Percentiles rank a stretch among this genome's conserved stretches.
Evolutionary conservation across 139 green algal species (phyloP).

Genomic region (Micractinium sp.): DNA sequence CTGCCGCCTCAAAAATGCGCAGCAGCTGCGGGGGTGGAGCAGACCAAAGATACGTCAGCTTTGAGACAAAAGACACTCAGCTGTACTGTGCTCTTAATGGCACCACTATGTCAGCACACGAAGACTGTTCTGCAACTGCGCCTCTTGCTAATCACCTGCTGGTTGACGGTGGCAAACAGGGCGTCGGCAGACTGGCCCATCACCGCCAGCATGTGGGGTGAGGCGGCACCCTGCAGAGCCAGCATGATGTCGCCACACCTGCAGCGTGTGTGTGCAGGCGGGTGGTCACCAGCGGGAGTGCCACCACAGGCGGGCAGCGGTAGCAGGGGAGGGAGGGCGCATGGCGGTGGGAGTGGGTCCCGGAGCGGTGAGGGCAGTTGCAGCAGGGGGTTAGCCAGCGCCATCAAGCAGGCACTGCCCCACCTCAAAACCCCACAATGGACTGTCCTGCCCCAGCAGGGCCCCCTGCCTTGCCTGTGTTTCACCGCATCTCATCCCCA

Average conservation of each 20-base stretch:
- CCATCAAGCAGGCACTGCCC: too few species aligned
- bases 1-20: conserved; percentile 40
- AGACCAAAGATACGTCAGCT: too few species aligned
- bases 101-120: too few species aligned
- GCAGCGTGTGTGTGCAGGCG: neutral
- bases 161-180: conserved; percentile 37
- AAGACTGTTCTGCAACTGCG: too few species aligned
- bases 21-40: conserved; percentile 9
- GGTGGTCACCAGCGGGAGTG: too few species aligned
- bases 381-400: neutral
- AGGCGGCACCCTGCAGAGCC: conserved; percentile 4
- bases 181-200: conserved; percentile 33
- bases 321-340: neutral
- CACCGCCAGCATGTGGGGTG: conserved; percentile 42
- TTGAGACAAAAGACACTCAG: too few species aligned
- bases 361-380: too few species aligned
- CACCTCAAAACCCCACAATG: too few species aligned
- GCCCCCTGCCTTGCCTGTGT: neutral
- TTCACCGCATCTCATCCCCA: neutral
- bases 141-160: neutral
- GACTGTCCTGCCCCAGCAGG: too few species aligned
- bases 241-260: conserved; percentile 32
- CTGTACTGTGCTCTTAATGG: too few species aligned
- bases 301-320: neutral
- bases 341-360: neutral